Evolutionary conservation across 2,329 filamentous ascomycete genomes (phyloP).

Genomic region (Pseudogymnoascus sp.): DNA sequence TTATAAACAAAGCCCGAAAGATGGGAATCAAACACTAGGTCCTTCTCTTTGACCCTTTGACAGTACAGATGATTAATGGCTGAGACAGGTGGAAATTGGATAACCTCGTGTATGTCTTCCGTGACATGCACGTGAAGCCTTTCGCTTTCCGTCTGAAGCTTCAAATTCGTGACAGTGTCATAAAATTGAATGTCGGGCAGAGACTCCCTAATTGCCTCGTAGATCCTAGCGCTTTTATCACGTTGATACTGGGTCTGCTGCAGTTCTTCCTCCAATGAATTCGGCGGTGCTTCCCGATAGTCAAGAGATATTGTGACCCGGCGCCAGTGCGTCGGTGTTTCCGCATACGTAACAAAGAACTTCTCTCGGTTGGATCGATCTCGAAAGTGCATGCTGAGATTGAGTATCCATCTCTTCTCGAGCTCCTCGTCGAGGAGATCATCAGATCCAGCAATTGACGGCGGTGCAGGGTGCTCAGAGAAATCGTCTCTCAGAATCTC

Average conservation of each 20-base stretch:
- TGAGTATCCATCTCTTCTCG: conserved; percentile 87
- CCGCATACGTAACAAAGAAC: conserved; percentile 93
- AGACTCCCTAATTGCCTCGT: conserved; percentile 88
- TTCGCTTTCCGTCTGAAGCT: conserved; percentile 80
- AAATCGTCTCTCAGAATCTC: not conserved
- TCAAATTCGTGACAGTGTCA: conserved; percentile 90
- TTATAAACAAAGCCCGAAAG: conserved; percentile 98
- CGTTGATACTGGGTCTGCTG: conserved; percentile 71
- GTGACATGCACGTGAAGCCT: conserved; percentile 92
- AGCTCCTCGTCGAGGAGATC: conserved; percentile 65
- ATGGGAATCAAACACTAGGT: conserved; percentile 81
- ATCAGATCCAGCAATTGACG: conserved; percentile 23
- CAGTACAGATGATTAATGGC: conserved; percentile 68
- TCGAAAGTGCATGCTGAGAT: conserved; percentile 95
- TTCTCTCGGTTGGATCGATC: conserved; percentile 91
- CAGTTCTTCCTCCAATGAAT: conserved; percentile 81
- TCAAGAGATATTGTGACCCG: conserved; percentile 90
- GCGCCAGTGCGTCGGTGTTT: conserved; percentile 71
- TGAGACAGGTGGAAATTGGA: conserved; percentile 68
- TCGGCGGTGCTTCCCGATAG: conserved; percentile 71
- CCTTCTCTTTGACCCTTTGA: conserved; percentile 59
- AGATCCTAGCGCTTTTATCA: conserved; percentile 88
- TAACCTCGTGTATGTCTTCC: conserved; percentile 86
- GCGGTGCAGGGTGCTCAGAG: not conserved
- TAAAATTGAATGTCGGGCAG: conserved; percentile 93